These are phyloP conservation scores for Pezicula rhizophila DNA, from an alignment of 2,329 filamentous ascomycete species.

Conservation along the genomic window DNA sequence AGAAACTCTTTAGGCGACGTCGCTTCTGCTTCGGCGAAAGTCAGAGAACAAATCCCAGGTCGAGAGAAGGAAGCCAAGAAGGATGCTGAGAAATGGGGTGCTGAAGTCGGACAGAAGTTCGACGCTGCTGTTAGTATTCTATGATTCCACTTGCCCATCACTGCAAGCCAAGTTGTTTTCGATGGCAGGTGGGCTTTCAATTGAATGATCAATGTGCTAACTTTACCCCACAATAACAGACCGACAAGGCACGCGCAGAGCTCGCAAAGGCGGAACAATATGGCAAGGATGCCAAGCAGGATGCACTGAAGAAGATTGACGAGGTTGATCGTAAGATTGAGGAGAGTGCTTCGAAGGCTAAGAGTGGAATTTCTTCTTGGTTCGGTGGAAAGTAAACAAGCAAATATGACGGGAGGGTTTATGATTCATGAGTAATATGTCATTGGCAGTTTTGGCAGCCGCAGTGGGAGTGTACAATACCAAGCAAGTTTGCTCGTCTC, in stretches of 20 bases:
- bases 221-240: slow-evolving; percentile 34
- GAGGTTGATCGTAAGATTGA: slow-evolving; percentile 79
- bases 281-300: slow-evolving; percentile 56
- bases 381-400: slow-evolving; percentile 58
- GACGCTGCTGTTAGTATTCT: slow-evolving; percentile 58
- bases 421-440: background rate
- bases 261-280: slow-evolving; percentile 55
- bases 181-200: background rate
- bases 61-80: slow-evolving; percentile 57
- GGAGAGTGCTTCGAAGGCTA: slow-evolving; percentile 71
- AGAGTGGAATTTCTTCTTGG: slow-evolving; percentile 79
- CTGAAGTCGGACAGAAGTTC: slow-evolving; percentile 57
- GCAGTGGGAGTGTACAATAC: background rate
- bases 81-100: slow-evolving; percentile 54
- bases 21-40: slow-evolving; percentile 58
- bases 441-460: background rate
- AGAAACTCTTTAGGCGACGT: slow-evolving; percentile 59
- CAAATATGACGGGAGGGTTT: background rate
- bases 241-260: slow-evolving; percentile 58
- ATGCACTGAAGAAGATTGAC: slow-evolving; percentile 68
- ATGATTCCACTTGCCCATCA: background rate
- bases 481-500: too few species aligned
- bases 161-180: background rate
- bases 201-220: background rate
- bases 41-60: slow-evolving; percentile 62